Conservation (phyloP, 2,329 filamentous ascomycete genomes). For the Paecilomyces formosus region DNA sequence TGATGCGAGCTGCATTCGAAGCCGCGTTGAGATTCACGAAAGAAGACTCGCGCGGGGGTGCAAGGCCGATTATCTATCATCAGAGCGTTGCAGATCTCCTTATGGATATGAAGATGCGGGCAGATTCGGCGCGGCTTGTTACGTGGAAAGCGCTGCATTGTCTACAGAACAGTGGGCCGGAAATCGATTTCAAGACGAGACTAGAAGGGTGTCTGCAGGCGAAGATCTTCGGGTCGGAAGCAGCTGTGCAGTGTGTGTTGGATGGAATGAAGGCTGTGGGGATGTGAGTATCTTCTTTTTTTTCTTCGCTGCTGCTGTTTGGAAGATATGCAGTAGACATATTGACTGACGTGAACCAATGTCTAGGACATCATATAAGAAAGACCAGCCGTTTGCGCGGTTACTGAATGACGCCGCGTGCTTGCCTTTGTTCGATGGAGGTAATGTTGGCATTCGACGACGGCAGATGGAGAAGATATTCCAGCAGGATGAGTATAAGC, state of each 20-base stretch:
- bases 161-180: constrained; percentile 33
- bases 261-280: constrained; percentile 48
- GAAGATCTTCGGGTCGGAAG: constrained; percentile 47
- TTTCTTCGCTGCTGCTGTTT: neutral
- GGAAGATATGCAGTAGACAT: neutral
- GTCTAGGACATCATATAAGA: constrained; percentile 33
- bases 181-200: constrained; percentile 28
- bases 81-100: constrained; percentile 48
- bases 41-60: constrained; percentile 43
- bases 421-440: constrained; percentile 47
- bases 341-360: neutral
- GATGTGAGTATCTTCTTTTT: constrained; percentile 31
- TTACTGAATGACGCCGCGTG: constrained; percentile 41
- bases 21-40: constrained; percentile 45
- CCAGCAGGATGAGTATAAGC: constrained; percentile 36
- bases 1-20: constrained; percentile 49
- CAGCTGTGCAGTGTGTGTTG: constrained; percentile 40
- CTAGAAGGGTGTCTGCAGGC: constrained; percentile 43
- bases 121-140: constrained; percentile 43
- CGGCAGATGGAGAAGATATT: constrained; percentile 43
- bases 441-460: constrained; percentile 47
- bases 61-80: constrained; percentile 37
- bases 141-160: constrained; percentile 46
- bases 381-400: constrained; percentile 35
- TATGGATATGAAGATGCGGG: constrained; percentile 45